Evolutionary conservation across 495 filamentous ascomycete species (phyloP).

Genomic region (Xylaria nigripes): DNA sequence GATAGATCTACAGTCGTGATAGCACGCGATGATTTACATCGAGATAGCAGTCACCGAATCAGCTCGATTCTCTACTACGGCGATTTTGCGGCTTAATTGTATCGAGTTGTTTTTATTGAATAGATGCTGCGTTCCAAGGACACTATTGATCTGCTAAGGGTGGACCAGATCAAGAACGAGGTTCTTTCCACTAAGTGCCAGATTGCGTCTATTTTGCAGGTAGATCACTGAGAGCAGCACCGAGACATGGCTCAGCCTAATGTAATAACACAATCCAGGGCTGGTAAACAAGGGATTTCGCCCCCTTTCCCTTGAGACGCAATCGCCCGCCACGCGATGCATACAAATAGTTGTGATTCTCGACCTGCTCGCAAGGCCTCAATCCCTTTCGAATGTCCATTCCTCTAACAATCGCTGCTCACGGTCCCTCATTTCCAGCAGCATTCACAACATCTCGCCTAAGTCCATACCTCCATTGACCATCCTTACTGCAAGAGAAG

Average conservation of each 20-base stretch:
- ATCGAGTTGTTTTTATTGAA: background rate
- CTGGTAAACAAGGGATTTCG: background rate
- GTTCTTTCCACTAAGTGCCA: too few species aligned
- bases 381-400: background rate
- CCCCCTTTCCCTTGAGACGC: background rate
- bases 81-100: background rate
- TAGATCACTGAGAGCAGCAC: background rate
- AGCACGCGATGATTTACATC: too few species aligned
- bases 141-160: background rate
- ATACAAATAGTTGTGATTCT: slow-evolving; percentile 2
- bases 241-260: slow-evolving; percentile 6
- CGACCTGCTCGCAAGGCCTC: background rate
- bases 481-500: too few species aligned
- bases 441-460: background rate
- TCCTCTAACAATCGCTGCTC: background rate
- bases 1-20: too few species aligned
- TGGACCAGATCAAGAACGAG: background rate
- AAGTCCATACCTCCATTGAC: background rate
- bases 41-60: too few species aligned
- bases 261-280: background rate
- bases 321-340: background rate
- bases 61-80: background rate
- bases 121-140: background rate
- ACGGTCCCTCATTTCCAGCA: background rate
- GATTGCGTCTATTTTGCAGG: background rate